These are phyloP conservation scores for Colletotrichum sp. DNA, from an alignment of 2,329 filamentous ascomycete genomes.

Conservation along the genomic window DNA sequence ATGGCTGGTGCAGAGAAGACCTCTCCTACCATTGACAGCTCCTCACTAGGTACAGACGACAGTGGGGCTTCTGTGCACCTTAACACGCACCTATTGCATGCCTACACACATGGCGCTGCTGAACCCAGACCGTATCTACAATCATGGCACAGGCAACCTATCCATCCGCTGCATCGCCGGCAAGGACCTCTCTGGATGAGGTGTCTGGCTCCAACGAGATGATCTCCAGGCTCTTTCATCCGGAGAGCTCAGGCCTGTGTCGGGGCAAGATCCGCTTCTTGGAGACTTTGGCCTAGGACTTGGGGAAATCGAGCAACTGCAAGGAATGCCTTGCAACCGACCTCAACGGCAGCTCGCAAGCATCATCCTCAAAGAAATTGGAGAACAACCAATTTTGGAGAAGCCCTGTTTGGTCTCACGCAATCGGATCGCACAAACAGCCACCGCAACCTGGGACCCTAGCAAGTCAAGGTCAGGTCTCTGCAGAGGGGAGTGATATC, in stretches of 20 bases:
- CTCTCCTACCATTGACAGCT: conserved; percentile 13
- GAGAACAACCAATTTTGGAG: conserved; percentile 10
- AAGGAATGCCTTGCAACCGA: not conserved
- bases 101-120: not conserved
- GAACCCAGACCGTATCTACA: not conserved
- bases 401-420: not conserved
- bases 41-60: conserved; percentile 12
- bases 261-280: not conserved
- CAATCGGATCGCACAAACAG: conserved; percentile 7
- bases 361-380: not conserved
- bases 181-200: not conserved
- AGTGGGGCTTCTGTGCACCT: conserved; percentile 6
- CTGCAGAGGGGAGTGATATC: not conserved
- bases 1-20: conserved; percentile 32
- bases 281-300: not conserved
- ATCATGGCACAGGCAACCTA: not conserved
- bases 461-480: not conserved
- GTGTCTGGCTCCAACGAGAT: not conserved
- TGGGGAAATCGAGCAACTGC: not conserved
- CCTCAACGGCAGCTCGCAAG: not conserved
- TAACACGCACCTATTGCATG: not conserved
- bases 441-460: not conserved
- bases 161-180: not conserved
- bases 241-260: not conserved
- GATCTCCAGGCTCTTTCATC: not conserved